Evolutionary conservation across 2,329 filamentous ascomycete species (phyloP).

Genomic region (Pseudopyricularia cyperi): DNA sequence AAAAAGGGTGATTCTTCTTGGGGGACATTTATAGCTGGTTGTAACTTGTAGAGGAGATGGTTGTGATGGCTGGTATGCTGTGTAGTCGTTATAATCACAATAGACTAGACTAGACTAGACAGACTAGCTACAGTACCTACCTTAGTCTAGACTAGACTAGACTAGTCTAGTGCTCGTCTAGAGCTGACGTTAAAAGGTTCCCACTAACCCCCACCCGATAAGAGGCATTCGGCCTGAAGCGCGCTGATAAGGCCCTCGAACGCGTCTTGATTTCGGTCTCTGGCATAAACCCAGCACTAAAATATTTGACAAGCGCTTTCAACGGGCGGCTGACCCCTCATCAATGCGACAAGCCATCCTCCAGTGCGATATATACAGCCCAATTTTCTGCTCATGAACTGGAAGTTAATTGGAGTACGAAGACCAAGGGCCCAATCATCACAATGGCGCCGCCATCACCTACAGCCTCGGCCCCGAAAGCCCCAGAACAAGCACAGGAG

Average conservation of each 20-base stretch:
- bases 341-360: too few species aligned
- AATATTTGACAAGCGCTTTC: neutral
- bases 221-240: neutral
- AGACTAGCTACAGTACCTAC: too few species aligned
- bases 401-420: neutral
- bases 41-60: too few species aligned
- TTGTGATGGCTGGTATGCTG: too few species aligned
- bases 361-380: too few species aligned
- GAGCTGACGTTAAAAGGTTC: too few species aligned
- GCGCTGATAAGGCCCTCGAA: neutral
- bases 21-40: neutral
- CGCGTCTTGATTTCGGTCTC: neutral
- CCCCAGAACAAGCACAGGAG: neutral
- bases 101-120: too few species aligned
- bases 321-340: too few species aligned
- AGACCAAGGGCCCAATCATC: neutral
- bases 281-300: neutral
- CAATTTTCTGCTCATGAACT: too few species aligned
- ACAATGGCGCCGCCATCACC: constrained; percentile 3
- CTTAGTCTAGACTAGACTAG: too few species aligned
- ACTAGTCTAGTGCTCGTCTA: too few species aligned
- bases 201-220: neutral
- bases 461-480: neutral
- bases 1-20: neutral
- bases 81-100: too few species aligned